Base-by-base conservation (phyloP, 495 filamentous ascomycete species). In the Parathielavia hyrcaniae region DNA sequence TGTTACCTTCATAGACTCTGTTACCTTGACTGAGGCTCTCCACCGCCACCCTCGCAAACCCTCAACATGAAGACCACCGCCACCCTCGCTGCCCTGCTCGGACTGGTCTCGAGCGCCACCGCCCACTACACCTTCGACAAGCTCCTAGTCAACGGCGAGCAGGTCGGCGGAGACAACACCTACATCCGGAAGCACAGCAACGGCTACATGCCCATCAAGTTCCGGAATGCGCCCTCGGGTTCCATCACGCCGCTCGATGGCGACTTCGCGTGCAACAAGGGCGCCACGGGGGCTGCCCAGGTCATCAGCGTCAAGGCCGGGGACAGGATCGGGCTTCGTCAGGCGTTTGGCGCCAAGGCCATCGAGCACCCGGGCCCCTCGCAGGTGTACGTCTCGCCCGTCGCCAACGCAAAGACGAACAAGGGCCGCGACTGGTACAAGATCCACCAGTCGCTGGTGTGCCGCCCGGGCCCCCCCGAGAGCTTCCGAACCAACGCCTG, bases 211-310 rank as follows among this genome's bases (percentile, higher is more conserved):
- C 47, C 47, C 14, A 50, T 50, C 47, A 50, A 50, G 30, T 50
- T 50, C 47, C 35, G 35, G 14, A 35, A 50, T 14, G 16, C 47
- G 14, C 47, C 47, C 8, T 8, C 20, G 13, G 47, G 47, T 14
- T 50, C 47, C 32, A 50, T 50, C 26, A 35, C 26, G 4, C 47
- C 47, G 16, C 47, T 50, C 16, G 47, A 50, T 19, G 47, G 16
- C 47, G 47, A 50, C 30, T 50, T 50, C 30, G n/a, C 47, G 2
- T 50, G 47, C 47, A 50, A 50, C 47, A 50, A 50, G 47, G 47
- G 47, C 26, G 47, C 47, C 13, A 50, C 47, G 5, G 47, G 47
- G 17, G 47, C 47, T 19, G n/a, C 47, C 16, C 14, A 50, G 47
- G 47, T 50, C 13, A 50, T 50, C 47, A 50, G 26, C 1, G 47